These are phyloP conservation scores for Globisporangium yorkense DNA, from an alignment of 352 stramenopile species.

Conservation along the genomic window DNA sequence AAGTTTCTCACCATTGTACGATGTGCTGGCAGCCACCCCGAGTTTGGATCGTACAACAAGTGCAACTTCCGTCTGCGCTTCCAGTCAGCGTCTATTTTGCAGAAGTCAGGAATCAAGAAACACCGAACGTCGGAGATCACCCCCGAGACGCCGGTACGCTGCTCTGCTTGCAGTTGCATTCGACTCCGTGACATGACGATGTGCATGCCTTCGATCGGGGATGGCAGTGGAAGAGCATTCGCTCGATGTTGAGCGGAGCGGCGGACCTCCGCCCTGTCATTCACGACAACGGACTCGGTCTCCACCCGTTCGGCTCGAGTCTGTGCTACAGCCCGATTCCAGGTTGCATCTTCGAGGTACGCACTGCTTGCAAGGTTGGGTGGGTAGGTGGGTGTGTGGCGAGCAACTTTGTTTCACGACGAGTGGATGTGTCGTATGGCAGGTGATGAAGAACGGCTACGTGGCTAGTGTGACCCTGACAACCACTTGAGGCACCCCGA, in stretches of 20 bases:
- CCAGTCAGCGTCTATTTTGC: slow-evolving; percentile 26
- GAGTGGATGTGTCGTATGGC: too few species aligned
- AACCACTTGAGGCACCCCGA: slow-evolving; percentile 6
- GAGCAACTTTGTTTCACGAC: background rate
- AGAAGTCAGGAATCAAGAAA: slow-evolving; percentile 45
- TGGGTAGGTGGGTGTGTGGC: background rate
- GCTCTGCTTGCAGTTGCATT: background rate
- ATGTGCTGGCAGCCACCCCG: slow-evolving; percentile 38
- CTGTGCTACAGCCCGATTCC: slow-evolving; percentile 68
- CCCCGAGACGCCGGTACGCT: slow-evolving; percentile 56
- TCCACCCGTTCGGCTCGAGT: slow-evolving; percentile 76
- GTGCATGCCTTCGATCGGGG: too few species aligned
- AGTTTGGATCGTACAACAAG: slow-evolving; percentile 82
- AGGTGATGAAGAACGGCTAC: slow-evolving; percentile 74
- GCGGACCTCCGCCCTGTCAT: slow-evolving; percentile 63
- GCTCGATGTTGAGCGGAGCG: slow-evolving; percentile 37
- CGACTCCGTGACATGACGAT: background rate
- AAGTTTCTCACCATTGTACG: background rate
- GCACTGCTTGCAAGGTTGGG: background rate
- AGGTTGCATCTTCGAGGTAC: slow-evolving; percentile 69
- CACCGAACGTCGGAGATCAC: slow-evolving; percentile 43
- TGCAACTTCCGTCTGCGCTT: slow-evolving; percentile 79
- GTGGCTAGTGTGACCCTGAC: slow-evolving; percentile 70
- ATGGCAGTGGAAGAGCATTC: slow-evolving; percentile 63
- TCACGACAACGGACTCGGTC: slow-evolving; percentile 65